A percentile compares a stretch with the other conserved stretches of the same genome.
Evolutionary conservation across 495 filamentous ascomycete genomes (phyloP).

Genomic region (Astrocystis sublimbata): DNA sequence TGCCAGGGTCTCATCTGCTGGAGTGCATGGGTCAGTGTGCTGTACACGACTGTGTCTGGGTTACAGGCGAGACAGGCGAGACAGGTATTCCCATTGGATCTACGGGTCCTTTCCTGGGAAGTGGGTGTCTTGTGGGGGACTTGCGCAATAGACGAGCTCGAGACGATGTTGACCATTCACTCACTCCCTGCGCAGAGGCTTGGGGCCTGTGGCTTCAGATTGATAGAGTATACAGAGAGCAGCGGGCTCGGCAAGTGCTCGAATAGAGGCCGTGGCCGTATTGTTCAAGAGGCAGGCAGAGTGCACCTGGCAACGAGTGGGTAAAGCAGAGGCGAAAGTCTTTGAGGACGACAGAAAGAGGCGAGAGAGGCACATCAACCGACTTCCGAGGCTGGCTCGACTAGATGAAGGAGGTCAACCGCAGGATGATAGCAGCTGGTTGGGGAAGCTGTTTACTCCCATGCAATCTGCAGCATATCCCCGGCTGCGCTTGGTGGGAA

Average conservation of each 20-base stretch:
- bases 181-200: not conserved
- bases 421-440: not conserved
- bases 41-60: no score
- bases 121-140: not conserved
- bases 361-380: not conserved
- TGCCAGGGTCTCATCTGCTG: constrained; percentile 1
- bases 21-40: not conserved
- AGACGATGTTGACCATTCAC: not conserved
- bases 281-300: not conserved
- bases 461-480: constrained; percentile 1
- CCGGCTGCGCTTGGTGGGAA: not conserved
- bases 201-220: no score
- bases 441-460: constrained; percentile 7
- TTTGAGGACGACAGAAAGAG: no score
- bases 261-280: constrained; percentile 6
- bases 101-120: not conserved
- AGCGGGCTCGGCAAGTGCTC: no score
- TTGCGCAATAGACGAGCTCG: not conserved
- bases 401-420: not conserved
- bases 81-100: not conserved
- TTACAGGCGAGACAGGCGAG: no score
- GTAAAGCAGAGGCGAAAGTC: not conserved
- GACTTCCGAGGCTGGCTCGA: not conserved
- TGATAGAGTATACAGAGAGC: no score
- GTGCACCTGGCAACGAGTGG: not conserved